These are phyloP conservation scores for Babesia divergens DNA, from an alignment of 169 alveolate species.

Conservation along the genomic window DNA sequence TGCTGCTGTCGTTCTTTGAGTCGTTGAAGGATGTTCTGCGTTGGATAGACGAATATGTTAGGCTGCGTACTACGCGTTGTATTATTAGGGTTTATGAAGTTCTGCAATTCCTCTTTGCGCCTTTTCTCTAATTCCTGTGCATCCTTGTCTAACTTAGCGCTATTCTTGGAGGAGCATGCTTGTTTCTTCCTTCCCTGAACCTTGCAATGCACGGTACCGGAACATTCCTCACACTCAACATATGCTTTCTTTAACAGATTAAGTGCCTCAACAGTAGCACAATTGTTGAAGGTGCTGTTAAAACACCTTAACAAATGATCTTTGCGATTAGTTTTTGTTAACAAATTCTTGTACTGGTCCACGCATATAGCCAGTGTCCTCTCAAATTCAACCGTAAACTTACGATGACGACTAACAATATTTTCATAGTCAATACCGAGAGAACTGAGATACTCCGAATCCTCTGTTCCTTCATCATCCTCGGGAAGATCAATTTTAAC, in stretches of 20 bases:
- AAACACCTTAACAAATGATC: background rate
- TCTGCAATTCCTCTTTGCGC: background rate
- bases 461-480: too few species aligned
- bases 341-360: constrained; percentile 39
- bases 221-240: constrained; percentile 26
- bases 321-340: background rate
- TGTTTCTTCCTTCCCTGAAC: too few species aligned
- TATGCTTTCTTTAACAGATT: constrained; percentile 3
- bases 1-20: background rate
- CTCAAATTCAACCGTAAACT: constrained; percentile 50
- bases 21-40: constrained; percentile 12
- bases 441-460: too few species aligned
- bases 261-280: constrained; percentile 6
- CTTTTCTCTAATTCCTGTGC: too few species aligned
- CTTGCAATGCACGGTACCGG: constrained; percentile 12
- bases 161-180: too few species aligned
- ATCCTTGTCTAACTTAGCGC: too few species aligned
- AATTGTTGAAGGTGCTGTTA: constrained; percentile 36
- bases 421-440: constrained; percentile 20
- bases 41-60: constrained; percentile 22
- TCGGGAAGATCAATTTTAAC: too few species aligned
- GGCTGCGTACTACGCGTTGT: background rate
- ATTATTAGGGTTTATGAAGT: background rate
- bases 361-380: constrained; percentile 45
- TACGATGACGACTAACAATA: constrained; percentile 56